phyloP scores from a whole-genome alignment of 2,329 filamentous ascomycete species.

The Dothidotthia symphoricarpi region DNA sequence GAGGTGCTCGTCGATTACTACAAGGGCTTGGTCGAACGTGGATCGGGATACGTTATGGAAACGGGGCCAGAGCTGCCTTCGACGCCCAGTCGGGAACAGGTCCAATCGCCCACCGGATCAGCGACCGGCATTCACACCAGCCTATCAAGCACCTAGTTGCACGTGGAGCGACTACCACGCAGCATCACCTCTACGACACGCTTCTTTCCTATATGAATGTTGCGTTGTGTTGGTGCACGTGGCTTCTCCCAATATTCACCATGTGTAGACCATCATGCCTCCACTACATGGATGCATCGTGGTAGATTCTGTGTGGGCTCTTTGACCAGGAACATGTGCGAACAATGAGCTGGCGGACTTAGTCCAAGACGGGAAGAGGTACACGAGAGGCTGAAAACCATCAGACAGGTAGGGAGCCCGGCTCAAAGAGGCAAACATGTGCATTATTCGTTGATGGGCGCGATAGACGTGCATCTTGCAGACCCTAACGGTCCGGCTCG shows the following conservation, averaged over 20 bases:
- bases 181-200: conserved; percentile 1
- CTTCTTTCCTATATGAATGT: neutral
- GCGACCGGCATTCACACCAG: conserved; percentile 24
- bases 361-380: no score
- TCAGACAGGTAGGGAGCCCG: conserved; percentile 6
- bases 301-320: conserved; percentile 14
- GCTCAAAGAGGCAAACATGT: conserved; percentile 9
- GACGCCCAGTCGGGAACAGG: conserved; percentile 8
- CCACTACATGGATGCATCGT: conserved; percentile 10
- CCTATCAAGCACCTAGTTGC: conserved; percentile 18
- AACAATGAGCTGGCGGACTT: conserved; percentile 22
- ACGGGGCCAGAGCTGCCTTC: conserved; percentile 22
- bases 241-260: no score
- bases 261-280: neutral
- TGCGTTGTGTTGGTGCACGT: neutral
- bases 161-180: neutral
- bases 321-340: conserved; percentile 2
- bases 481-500: conserved; percentile 16
- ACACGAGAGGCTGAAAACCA: conserved; percentile 3
- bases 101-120: conserved; percentile 16
- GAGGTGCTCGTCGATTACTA: conserved; percentile 95
- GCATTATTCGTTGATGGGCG: conserved; percentile 4
- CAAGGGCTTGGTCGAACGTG: conserved; percentile 72
- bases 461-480: conserved; percentile 14
- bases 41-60: conserved; percentile 57